Conservation (phyloP, 176 grass and related monocot genomes). For the Microstegium vimineum region DNA sequence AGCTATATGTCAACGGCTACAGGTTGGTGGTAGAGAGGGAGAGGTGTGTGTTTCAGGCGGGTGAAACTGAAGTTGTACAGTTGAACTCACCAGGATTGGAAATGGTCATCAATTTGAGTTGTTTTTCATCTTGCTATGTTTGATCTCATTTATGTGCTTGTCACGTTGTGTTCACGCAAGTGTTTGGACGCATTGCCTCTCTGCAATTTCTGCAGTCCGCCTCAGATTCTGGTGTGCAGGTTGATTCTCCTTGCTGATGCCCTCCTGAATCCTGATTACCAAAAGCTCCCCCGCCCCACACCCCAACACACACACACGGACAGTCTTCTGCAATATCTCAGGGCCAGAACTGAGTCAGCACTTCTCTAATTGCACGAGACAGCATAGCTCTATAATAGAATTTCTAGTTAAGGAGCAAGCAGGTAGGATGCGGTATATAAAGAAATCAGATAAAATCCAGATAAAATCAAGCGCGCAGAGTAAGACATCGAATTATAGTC, state of each 20-base stretch:
- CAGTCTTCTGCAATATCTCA: neutral
- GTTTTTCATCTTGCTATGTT: neutral
- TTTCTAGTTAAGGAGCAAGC: neutral
- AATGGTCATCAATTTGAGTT: neutral
- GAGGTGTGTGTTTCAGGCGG: neutral
- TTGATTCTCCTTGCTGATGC: neutral
- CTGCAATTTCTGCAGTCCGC: neutral
- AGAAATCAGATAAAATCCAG: too few relatives aligned
- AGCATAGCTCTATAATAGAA: too few relatives aligned
- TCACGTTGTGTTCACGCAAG: neutral
- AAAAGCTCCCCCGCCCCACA: too few relatives aligned
- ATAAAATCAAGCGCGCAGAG: neutral
- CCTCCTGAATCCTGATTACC: too few relatives aligned
- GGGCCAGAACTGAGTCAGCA: neutral
- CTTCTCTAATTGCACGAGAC: neutral
- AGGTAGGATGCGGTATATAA: neutral
- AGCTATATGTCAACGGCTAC: neutral
- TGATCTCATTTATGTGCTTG: neutral
- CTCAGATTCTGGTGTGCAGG: neutral
- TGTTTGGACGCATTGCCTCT: neutral
- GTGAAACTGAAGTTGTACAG: slow-evolving; percentile 29
- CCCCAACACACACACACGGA: too few relatives aligned
- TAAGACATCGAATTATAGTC: neutral
- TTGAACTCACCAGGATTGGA: neutral
- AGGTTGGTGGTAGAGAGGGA: neutral